A percentile compares a stretch with the other conserved stretches of the same genome.
phyloP scores from a whole-genome alignment of 2,329 filamentous ascomycete genomes.

The Xylaria polymorpha region DNA sequence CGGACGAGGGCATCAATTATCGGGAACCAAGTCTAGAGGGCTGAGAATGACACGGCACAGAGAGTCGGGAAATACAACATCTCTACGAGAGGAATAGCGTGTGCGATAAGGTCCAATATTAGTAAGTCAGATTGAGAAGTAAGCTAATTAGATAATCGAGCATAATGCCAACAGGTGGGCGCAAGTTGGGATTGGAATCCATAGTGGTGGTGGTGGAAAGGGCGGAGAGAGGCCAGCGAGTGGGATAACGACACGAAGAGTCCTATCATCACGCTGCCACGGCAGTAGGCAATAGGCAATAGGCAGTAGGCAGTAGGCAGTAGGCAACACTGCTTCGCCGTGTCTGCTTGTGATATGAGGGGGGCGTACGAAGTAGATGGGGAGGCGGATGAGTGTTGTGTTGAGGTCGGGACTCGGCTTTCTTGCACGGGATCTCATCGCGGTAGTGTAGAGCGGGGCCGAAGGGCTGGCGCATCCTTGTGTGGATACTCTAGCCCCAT shows the following conservation, averaged over 20 bases:
- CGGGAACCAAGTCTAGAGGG: conserved; percentile 2
- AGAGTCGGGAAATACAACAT: conserved; percentile 44
- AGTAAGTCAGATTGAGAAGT: background rate
- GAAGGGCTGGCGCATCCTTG: conserved; percentile 37
- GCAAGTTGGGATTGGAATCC: background rate
- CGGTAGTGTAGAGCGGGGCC: conserved; percentile 47
- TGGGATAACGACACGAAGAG: background rate
- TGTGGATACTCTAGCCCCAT: conserved; percentile 23
- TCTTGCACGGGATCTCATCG: conserved; percentile 44
- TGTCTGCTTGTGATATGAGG: background rate
- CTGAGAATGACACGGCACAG: conserved; percentile 41
- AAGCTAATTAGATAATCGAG: background rate
- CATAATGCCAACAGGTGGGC: background rate
- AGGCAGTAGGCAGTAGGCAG: background rate
- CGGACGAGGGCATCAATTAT: conserved; percentile 18
- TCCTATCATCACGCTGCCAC: background rate
- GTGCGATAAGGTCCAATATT: conserved; percentile 1
- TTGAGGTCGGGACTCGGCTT: conserved; percentile 1
- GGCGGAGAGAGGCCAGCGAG: background rate
- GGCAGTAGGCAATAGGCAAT: background rate
- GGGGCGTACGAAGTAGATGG: background rate
- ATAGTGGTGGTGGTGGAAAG: background rate
- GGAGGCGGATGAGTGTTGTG: background rate
- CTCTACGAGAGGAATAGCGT: conserved; percentile 29
- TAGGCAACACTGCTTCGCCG: background rate